These are phyloP conservation scores for Mucor velutinosus DNA, from an alignment of 371 early-diverging fungal species.

Conservation along the genomic window DNA sequence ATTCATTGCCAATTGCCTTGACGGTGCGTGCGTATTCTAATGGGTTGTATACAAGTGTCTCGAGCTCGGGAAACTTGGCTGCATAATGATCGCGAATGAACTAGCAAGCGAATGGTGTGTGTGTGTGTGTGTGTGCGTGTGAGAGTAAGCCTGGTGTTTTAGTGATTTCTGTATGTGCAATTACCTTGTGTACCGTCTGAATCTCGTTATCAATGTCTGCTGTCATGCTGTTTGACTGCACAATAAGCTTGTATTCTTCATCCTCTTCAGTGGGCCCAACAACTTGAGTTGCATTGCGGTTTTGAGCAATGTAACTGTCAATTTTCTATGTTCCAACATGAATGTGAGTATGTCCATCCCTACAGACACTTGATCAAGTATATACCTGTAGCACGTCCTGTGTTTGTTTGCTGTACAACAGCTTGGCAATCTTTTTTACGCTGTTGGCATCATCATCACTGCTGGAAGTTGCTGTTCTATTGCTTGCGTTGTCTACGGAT, in stretches of 20 bases:
- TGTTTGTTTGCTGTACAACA: slow-evolving; percentile 43
- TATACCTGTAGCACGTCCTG: slow-evolving; percentile 47
- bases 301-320: slow-evolving; percentile 48
- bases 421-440: slow-evolving; percentile 44
- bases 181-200: slow-evolving; percentile 82
- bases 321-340: slow-evolving; percentile 47
- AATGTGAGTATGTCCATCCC: neutral
- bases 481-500: slow-evolving; percentile 17
- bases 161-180: no score
- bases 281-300: slow-evolving; percentile 36
- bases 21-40: slow-evolving; percentile 90
- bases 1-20: slow-evolving; percentile 79
- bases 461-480: neutral
- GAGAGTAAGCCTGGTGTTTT: neutral
- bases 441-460: slow-evolving; percentile 28
- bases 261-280: slow-evolving; percentile 75
- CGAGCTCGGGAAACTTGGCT: slow-evolving; percentile 89
- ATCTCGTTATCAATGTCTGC: slow-evolving; percentile 90
- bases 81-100: slow-evolving; percentile 91
- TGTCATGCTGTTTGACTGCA: slow-evolving; percentile 84
- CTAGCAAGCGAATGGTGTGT: no score
- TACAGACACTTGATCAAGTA: neutral
- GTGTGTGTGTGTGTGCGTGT: no score
- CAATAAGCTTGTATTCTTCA: slow-evolving; percentile 89
- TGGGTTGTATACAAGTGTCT: slow-evolving; percentile 84